phyloP scores from a whole-genome alignment of 2,329 filamentous ascomycete species.

The Penicillium thymicola region DNA sequence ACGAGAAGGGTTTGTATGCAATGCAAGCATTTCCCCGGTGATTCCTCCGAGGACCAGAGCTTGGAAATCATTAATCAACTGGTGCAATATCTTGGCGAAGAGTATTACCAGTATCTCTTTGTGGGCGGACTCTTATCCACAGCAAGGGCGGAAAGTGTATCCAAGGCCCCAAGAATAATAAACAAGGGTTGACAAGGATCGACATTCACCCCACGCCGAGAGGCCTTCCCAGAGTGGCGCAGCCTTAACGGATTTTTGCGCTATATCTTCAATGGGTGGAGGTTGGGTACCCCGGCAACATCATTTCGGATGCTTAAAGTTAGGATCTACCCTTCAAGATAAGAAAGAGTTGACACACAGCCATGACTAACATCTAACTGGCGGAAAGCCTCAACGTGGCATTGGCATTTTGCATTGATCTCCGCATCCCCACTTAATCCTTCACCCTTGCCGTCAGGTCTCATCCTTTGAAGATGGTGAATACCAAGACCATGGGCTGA shows the following conservation, averaged over 20 bases:
- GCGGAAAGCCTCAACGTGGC: neutral
- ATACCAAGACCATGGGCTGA: neutral
- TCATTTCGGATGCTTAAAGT: neutral
- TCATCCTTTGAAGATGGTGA: neutral
- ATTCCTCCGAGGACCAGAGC: neutral
- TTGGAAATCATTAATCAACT: neutral
- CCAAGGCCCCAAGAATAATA: neutral
- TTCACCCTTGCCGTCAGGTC: neutral
- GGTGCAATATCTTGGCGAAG: constrained; percentile 1
- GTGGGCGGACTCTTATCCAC: neutral
- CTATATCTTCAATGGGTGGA: neutral
- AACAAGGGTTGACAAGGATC: neutral
- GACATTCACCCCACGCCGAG: constrained; percentile 4
- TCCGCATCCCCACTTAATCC: neutral
- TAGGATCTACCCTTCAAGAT: constrained; percentile 4
- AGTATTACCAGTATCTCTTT: neutral
- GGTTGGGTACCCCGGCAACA: neutral
- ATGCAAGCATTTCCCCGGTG: neutral
- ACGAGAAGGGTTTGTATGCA: neutral
- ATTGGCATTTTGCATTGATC: neutral
- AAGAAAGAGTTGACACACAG: neutral
- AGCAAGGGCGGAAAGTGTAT: neutral
- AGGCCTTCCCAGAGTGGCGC: neutral
- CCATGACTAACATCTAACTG: neutral
- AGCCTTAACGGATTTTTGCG: neutral